A percentile compares a stretch with the other conserved stretches of the same genome.
Evolutionary conservation across 2,329 filamentous ascomycete species (phyloP).

Genomic region (Chrysoporthe cubensis): DNA sequence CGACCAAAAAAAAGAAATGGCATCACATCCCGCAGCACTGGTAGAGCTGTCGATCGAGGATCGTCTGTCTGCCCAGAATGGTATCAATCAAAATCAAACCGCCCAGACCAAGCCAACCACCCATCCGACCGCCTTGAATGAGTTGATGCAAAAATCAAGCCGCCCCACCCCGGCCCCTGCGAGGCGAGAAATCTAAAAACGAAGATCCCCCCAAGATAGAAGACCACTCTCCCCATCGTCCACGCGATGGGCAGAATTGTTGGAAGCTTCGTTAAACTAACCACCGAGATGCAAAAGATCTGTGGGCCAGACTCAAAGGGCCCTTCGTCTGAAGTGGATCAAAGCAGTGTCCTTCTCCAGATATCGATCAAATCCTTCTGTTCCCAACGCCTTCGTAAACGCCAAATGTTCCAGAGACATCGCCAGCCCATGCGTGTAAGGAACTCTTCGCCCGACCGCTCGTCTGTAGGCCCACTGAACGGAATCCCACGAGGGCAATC

Average conservation of each 20-base stretch:
- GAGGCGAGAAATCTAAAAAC: neutral
- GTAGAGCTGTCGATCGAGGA: neutral
- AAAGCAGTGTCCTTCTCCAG: neutral
- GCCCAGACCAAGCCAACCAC: neutral
- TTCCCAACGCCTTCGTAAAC: neutral
- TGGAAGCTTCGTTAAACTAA: neutral
- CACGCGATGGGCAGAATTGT: too few species aligned
- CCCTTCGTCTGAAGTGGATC: neutral
- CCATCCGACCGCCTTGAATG: neutral
- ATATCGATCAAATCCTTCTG: neutral
- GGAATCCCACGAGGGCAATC: neutral
- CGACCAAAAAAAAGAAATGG: neutral
- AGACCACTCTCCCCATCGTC: neutral
- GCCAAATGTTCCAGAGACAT: neutral
- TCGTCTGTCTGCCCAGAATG: constrained; percentile 1
- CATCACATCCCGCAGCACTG: neutral
- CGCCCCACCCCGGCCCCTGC: neutral
- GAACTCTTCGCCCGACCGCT: neutral
- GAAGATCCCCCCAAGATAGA: neutral
- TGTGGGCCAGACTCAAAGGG: neutral
- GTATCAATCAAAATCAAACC: constrained; percentile 10
- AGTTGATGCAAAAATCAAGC: neutral
- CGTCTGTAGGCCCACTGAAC: neutral
- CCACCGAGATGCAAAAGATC: neutral
- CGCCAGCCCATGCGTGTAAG: neutral